Base-by-base conservation (phyloP, 768 basidiomycete species). In the Lactarius sanguifluus region DNA sequence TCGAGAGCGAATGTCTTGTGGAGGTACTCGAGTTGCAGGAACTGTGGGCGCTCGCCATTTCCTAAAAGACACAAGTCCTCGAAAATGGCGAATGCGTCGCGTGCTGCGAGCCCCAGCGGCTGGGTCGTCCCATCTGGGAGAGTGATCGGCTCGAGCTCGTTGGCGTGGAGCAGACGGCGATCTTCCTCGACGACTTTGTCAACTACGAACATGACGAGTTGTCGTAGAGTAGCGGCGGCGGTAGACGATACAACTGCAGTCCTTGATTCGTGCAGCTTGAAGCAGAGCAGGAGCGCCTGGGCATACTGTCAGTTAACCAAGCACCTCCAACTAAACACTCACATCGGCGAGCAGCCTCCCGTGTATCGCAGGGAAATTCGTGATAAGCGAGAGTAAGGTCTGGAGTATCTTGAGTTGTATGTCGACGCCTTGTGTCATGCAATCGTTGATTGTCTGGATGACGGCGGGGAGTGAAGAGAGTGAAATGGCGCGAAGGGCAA, bases 181-280 rank as follows among this genome's bases (percentile, higher is more conserved):
- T 94, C 91, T 73, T 95, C 92, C 20, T 85, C 82, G 1, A 88
- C 85, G 76, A 98, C 91, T 74, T 96, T 95, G 78, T 99, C 97
- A 54, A 98, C 92, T 20, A 98, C 89, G 70, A 98, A 92, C 96
- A 99, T 98, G 55, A 98, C 93, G 1, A 98, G 82, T 74, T 98
- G 96, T 2, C 96, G 89, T 5, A 98, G 83, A 0, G 96, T 98
- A 0, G 97, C 97, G 3, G 96, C 96, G 2, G 96, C 96, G 4
- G 97, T 98, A 0, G 94, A 96, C 3, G 95, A 96, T 8, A 99
- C 96, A 30, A 98, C 96, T 0, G 94, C 91, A 28, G 96, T 97
- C 69, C 92, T 88, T 0, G 94, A 96, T 66, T 98, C 97, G 76
- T 98, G 95, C 30, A 98, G 79, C 75, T 89, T 94, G 83, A 98